A percentile compares a stretch with the other conserved stretches of the same genome.
Evolutionary conservation across 2,329 filamentous ascomycete genomes (phyloP).

Genomic region (Paecilomyces dactylethromorphus): DNA sequence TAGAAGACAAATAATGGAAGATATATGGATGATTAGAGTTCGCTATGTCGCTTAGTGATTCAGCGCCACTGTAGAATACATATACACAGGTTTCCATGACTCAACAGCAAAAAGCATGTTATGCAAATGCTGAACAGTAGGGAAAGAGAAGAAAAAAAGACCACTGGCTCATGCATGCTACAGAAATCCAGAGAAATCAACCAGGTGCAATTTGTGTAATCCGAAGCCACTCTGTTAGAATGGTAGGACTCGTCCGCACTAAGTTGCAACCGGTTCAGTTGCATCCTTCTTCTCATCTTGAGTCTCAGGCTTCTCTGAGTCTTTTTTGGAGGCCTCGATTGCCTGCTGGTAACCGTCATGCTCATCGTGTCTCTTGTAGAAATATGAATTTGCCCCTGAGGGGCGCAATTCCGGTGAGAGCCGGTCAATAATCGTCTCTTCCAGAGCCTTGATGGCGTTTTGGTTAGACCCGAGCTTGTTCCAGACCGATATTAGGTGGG

Average conservation of each 20-base stretch:
- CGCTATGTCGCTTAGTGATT: background rate
- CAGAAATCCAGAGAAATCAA: background rate
- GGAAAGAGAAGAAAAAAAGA: background rate
- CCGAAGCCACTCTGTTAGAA: background rate
- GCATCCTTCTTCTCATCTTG: background rate
- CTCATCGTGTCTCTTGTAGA: conserved; percentile 85
- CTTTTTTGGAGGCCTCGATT: conserved; percentile 7
- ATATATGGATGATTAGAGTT: background rate
- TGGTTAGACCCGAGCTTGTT: conserved; percentile 80
- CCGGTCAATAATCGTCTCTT: conserved; percentile 65
- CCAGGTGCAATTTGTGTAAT: background rate
- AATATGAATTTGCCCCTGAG: conserved; percentile 50
- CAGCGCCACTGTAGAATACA: background rate
- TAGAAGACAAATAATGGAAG: too few species aligned
- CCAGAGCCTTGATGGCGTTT: conserved; percentile 67
- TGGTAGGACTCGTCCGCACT: background rate
- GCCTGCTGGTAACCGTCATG: conserved; percentile 69
- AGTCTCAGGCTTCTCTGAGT: background rate
- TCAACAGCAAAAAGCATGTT: background rate
- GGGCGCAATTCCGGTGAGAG: conserved; percentile 67
- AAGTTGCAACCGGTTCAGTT: background rate
- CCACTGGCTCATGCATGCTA: background rate
- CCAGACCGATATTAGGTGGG: conserved; percentile 84
- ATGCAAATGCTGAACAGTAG: background rate
- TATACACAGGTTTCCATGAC: background rate